phyloP scores from a whole-genome alignment of 768 basidiomycete species.

The Tylopilus felleus region DNA sequence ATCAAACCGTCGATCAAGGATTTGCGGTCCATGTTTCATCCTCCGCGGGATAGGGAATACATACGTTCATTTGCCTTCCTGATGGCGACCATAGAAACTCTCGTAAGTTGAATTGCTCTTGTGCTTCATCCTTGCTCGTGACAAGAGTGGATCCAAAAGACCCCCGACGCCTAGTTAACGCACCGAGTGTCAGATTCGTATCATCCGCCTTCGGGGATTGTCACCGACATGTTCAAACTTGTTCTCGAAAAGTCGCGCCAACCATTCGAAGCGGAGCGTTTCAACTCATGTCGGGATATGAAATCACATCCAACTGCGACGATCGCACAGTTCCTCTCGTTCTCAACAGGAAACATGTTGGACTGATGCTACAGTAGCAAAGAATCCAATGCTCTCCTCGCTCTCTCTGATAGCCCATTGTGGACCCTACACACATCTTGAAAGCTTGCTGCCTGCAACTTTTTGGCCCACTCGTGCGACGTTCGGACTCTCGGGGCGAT shows the following conservation, averaged over 20 bases:
- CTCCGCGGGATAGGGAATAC: background rate
- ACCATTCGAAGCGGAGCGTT: conserved; percentile 11
- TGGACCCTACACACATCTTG: background rate
- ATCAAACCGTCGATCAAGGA: conserved; percentile 17
- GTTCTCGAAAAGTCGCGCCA: background rate
- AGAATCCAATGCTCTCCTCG: background rate
- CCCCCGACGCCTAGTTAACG: background rate
- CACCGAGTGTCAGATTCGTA: background rate
- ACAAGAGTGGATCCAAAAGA: background rate
- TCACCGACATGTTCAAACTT: background rate
- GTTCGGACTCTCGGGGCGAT: background rate
- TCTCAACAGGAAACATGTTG: background rate
- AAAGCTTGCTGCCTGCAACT: background rate
- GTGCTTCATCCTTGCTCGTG: background rate
- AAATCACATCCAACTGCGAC: conserved; percentile 1
- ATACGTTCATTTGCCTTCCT: background rate
- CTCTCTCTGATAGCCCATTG: background rate
- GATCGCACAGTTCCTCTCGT: background rate
- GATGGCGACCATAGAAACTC: background rate
- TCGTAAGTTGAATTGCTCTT: too few species aligned
- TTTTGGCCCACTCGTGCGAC: too few species aligned
- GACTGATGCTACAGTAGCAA: background rate
- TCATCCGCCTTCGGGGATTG: background rate
- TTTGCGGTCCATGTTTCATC: background rate
- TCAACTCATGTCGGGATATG: conserved; percentile 13